Evolutionary conservation across 306 rosid genomes (phyloP).

Genomic region (Cicer pinnatifidum): DNA sequence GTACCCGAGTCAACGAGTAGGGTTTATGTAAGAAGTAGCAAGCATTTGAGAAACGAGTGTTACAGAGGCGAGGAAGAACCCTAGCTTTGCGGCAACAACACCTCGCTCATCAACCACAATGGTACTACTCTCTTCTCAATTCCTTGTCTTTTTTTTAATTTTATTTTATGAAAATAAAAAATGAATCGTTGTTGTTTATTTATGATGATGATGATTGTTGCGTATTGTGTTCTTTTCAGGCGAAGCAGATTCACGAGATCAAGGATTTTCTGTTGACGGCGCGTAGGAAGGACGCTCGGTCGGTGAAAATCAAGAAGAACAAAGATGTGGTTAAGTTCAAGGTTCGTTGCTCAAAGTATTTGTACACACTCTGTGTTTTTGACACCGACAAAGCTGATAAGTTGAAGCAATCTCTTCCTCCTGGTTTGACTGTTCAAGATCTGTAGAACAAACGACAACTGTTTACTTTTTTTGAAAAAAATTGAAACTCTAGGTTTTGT

Average conservation of each 20-base stretch:
- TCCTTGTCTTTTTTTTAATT: too few species aligned
- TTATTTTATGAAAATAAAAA: neutral
- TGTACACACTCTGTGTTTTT: slow-evolving; percentile 80
- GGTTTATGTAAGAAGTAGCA: slow-evolving; percentile 20
- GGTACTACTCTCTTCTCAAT: neutral
- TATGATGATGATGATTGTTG: neutral
- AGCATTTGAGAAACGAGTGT: neutral
- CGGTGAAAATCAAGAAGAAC: slow-evolving; percentile 78
- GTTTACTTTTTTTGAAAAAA: neutral
- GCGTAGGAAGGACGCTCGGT: slow-evolving; percentile 79
- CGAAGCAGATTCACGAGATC: slow-evolving; percentile 89
- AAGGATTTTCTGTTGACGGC: slow-evolving; percentile 92
- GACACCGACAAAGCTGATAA: slow-evolving; percentile 79
- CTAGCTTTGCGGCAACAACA: neutral
- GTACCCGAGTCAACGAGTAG: slow-evolving; percentile 25
- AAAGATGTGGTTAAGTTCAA: slow-evolving; percentile 83
- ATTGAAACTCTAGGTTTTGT: slow-evolving; percentile 18
- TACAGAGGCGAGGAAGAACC: neutral
- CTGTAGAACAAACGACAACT: slow-evolving; percentile 3
- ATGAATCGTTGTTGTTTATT: neutral
- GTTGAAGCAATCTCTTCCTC: slow-evolving; percentile 95
- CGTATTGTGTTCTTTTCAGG: slow-evolving; percentile 45
- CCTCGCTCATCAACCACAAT: slow-evolving; percentile 12
- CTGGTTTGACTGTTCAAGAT: slow-evolving; percentile 86
- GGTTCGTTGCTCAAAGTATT: slow-evolving; percentile 86